A percentile compares a stretch with the other conserved stretches of the same genome.
Conservation (phyloP, 768 basidiomycete genomes). For the Leccinum variicolor region DNA sequence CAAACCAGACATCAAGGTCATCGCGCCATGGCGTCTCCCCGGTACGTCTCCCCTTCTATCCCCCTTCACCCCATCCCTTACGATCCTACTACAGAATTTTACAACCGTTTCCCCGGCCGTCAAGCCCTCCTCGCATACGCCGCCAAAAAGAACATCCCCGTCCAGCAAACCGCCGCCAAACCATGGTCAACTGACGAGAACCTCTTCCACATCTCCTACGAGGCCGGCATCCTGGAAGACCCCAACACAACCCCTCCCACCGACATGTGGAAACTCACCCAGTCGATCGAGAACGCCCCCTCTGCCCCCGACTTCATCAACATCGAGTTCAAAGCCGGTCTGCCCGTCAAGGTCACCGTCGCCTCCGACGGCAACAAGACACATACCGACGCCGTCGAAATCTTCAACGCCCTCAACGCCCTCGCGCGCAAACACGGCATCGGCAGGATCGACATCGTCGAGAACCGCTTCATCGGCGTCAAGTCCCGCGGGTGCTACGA, state of each 20-base stretch:
- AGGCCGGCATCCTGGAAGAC: constrained; percentile 98
- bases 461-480: constrained; percentile 99
- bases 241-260: constrained; percentile 89
- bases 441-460: constrained; percentile 97
- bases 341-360: constrained; percentile 78
- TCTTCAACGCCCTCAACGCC: constrained; percentile 88
- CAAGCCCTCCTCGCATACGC: constrained; percentile 91
- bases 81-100: constrained; percentile 63
- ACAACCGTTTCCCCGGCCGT: constrained; percentile 95
- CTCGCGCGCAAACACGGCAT: constrained; percentile 94
- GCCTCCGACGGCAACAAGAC: constrained; percentile 41
- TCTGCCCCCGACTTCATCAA: constrained; percentile 70
- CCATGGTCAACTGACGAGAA: constrained; percentile 99
- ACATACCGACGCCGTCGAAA: constrained; percentile 90
- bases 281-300: constrained; percentile 79
- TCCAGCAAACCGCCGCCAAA: constrained; percentile 92
- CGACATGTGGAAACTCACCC: constrained; percentile 99
- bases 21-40: background rate
- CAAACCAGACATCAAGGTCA: background rate
- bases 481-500: constrained; percentile 99
- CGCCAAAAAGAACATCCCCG: constrained; percentile 83
- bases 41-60: background rate
- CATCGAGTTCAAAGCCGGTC: constrained; percentile 84
- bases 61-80: background rate
- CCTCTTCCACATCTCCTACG: constrained; percentile 99